Evolutionary conservation across 441 rosid genomes (phyloP), one percentile per base, ranked within the genome.

Genomic region (Populus hybrid): DNA sequence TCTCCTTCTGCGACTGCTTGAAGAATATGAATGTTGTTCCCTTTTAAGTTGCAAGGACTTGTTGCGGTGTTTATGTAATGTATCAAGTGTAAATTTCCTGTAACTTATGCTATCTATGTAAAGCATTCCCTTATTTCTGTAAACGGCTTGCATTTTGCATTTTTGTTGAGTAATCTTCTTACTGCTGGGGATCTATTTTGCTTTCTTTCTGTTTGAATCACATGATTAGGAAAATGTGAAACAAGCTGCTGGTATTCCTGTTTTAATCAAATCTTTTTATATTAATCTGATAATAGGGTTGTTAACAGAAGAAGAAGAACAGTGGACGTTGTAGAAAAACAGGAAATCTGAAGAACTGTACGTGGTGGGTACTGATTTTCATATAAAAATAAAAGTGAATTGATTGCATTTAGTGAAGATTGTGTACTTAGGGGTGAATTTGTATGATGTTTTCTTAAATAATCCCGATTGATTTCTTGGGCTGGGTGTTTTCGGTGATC

Each of bases 51-150:
- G 80, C 79, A 78, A 84, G 76, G 80, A 80, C 83, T 79, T 76
- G 79, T 76, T 81, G 82, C 81, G 14, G 20, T 80, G 83, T 81
- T 77, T 83, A 79, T 76, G 83, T 83, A 77, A 85, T 82, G 77
- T 87, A 83, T 86, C 77, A 85, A 85, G 78, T 90, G 92, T 89
- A 90, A 88, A 89, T 90, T 73, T 87, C 68, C 76, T 86, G 91
- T 89, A 89, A 89, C 73, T 90, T 89, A 89, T 76, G 57, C 69
- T 70, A 79, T 84, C 68, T 81, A 78, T 79, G 78, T 77, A 78
- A 83, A 82, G 40, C 35, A 63, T 73, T 75, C 80, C 10, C 80
- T 73, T 77, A 79, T 80, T 81, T 65, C 75, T 76, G 79, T 79
- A 68, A 70, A 59, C 75, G 46, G 35, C 23, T 61, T 40, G 65